phyloP scores from a whole-genome alignment of 2,329 filamentous ascomycete species.

The Trichoderma sp. region DNA sequence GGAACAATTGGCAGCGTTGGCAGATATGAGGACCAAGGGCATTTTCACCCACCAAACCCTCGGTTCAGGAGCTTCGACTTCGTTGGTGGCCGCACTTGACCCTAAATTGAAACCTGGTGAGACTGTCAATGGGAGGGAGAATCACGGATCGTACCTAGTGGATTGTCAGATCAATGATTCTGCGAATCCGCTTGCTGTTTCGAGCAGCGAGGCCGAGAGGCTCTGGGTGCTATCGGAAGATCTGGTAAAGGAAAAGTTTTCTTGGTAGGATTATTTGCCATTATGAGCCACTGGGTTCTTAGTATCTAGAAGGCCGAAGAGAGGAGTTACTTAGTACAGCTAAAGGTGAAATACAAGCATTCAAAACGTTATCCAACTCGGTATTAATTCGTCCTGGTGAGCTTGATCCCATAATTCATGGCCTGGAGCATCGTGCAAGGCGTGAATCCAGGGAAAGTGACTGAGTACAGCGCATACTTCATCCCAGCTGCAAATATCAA shows the following conservation, averaged over 20 bases:
- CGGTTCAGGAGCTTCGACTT: conserved; percentile 38
- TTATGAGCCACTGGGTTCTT: background rate
- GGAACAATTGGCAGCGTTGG: conserved; percentile 30
- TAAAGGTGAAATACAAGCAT: background rate
- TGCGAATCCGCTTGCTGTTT: conserved; percentile 30
- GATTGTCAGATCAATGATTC: conserved; percentile 37
- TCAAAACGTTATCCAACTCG: background rate
- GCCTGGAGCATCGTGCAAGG: conserved; percentile 21
- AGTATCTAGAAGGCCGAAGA: background rate
- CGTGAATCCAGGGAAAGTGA: conserved; percentile 30
- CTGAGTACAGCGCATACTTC: conserved; percentile 15
- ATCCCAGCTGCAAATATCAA: conserved; percentile 25
- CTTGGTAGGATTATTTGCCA: conserved; percentile 29
- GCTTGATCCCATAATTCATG: background rate
- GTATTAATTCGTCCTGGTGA: background rate
- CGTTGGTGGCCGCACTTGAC: conserved; percentile 42
- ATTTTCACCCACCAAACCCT: conserved; percentile 33
- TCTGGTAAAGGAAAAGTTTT: conserved; percentile 40
- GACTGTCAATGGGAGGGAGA: conserved; percentile 30
- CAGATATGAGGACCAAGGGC: background rate
- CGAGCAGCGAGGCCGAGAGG: conserved; percentile 39
- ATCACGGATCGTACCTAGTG: conserved; percentile 38
- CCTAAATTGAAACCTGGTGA: conserved; percentile 30
- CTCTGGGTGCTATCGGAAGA: conserved; percentile 44
- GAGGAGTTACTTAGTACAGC: background rate